Evolutionary conservation across 257 asterid genomes (phyloP).

Genomic region (Salvia splendens): DNA sequence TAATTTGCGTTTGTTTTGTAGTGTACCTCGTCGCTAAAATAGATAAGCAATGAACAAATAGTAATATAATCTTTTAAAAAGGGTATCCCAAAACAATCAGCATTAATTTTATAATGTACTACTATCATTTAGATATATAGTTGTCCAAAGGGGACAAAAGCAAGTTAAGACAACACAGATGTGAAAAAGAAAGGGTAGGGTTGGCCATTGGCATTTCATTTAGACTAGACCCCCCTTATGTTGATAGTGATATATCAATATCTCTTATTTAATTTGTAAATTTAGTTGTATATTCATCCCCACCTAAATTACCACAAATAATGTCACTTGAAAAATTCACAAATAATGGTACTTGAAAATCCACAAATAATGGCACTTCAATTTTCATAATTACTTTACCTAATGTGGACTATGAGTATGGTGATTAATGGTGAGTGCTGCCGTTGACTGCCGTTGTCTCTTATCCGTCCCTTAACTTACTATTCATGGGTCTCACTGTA

Average conservation of each 20-base stretch:
- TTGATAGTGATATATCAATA: constrained; percentile 28
- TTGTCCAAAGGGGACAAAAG: background rate
- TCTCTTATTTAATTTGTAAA: constrained; percentile 7
- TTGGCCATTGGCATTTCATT: constrained; percentile 22
- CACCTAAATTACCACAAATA: constrained; percentile 17
- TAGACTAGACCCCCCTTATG: constrained; percentile 9
- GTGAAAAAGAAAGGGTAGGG: constrained; percentile 9
- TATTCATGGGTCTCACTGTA: too few species aligned
- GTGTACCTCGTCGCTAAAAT: too few species aligned
- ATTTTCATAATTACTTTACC: background rate
- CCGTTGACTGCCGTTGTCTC: background rate
- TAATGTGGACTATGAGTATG: background rate
- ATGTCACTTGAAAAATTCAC: background rate
- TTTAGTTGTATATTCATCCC: background rate
- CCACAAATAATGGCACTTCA: background rate
- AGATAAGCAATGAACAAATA: too few species aligned
- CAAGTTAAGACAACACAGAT: constrained; percentile 7
- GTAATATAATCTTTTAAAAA: background rate
- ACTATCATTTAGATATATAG: background rate
- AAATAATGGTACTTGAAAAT: too few species aligned
- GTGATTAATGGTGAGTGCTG: background rate
- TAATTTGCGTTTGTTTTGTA: too few species aligned
- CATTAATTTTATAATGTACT: too few species aligned
- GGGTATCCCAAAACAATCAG: too few species aligned
- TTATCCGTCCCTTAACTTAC: too few species aligned